Evolutionary conservation across 495 filamentous ascomycete genomes (phyloP).

Genomic region (Terfezia claveryi): DNA sequence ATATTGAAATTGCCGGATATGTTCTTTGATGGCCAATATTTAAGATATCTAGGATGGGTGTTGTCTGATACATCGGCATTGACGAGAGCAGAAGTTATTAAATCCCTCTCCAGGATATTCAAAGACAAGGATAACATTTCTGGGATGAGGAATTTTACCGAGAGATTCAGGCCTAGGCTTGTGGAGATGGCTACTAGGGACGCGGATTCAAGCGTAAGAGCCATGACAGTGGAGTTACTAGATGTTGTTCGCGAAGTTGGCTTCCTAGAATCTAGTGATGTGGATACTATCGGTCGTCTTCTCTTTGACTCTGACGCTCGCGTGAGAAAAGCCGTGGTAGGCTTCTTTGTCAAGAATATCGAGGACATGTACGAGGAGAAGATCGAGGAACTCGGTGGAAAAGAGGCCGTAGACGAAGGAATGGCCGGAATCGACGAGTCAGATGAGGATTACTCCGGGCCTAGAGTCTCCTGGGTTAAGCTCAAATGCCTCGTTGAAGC

Average conservation of each 20-base stretch:
- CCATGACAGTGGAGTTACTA: conserved; percentile 54
- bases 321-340: conserved; percentile 67
- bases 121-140: conserved; percentile 52
- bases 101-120: conserved; percentile 53
- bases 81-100: conserved; percentile 56
- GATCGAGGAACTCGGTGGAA: conserved; percentile 63
- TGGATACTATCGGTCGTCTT: conserved; percentile 62
- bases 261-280: conserved; percentile 70
- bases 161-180: conserved; percentile 64
- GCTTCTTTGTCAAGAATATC: conserved; percentile 72
- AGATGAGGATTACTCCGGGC: conserved; percentile 50
- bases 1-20: conserved; percentile 58
- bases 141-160: conserved; percentile 67
- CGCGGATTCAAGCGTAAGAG: conserved; percentile 52
- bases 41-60: conserved; percentile 89
- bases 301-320: conserved; percentile 69
- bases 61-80: conserved; percentile 52
- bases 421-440: conserved; percentile 33
- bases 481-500: conserved; percentile 75
- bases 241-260: conserved; percentile 64
- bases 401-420: conserved; percentile 50
- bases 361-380: conserved; percentile 58
- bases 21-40: conserved; percentile 68
- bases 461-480: conserved; percentile 65
- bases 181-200: conserved; percentile 84